These are phyloP conservation scores for Thalassiosira sp. DNA, from an alignment of 352 stramenopile species.

Conservation along the genomic window DNA sequence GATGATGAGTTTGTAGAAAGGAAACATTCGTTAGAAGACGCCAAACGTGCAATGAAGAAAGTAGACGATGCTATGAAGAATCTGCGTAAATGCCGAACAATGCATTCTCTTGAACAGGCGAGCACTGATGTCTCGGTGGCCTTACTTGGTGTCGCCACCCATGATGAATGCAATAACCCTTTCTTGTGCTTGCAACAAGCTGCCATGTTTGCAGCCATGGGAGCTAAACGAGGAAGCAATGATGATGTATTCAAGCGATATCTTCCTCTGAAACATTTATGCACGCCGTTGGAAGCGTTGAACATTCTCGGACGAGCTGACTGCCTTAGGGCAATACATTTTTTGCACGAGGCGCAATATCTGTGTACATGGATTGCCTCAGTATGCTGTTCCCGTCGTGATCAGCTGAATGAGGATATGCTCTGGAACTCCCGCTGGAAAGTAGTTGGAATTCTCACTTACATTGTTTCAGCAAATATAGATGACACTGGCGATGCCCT, in stretches of 20 bases:
- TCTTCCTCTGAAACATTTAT: constrained; percentile 58
- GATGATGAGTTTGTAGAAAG: constrained; percentile 10
- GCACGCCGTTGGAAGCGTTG: constrained; percentile 67
- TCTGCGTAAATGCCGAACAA: constrained; percentile 66
- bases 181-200: constrained; percentile 80
- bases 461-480: constrained; percentile 66
- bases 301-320: constrained; percentile 77
- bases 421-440: constrained; percentile 66
- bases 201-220: constrained; percentile 78
- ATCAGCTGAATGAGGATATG: constrained; percentile 24
- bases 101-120: constrained; percentile 61
- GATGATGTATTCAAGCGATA: constrained; percentile 68
- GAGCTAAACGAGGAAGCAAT: constrained; percentile 70
- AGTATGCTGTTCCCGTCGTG: constrained; percentile 61
- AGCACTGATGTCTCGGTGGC: constrained; percentile 68
- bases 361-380: constrained; percentile 73
- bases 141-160: constrained; percentile 62
- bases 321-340: constrained; percentile 77
- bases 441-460: constrained; percentile 61
- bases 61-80: constrained; percentile 64
- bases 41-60: constrained; percentile 58
- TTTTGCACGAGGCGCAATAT: constrained; percentile 75
- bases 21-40: constrained; percentile 11
- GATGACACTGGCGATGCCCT: constrained; percentile 40
- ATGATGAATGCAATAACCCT: constrained; percentile 69